Percentiles rank a stretch among this genome's conserved stretches.
phyloP scores from a whole-genome alignment of 148 eudicot genomes.

The Chenopodium suecicum region DNA sequence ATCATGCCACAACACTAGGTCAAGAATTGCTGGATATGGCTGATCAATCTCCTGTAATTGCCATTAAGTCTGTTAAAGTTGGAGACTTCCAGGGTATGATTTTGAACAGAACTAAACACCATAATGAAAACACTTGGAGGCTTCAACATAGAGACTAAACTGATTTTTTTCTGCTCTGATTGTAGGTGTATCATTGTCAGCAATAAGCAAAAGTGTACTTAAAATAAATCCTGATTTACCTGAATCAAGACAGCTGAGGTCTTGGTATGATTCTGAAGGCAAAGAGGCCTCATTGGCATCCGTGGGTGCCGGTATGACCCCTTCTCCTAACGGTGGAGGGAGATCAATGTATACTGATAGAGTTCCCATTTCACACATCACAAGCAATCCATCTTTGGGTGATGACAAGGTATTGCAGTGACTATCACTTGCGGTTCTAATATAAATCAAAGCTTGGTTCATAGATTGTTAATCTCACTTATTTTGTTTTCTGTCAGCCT shows the following conservation, averaged over 20 bases:
- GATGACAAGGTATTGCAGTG: slow-evolving; percentile 68
- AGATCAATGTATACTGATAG: slow-evolving; percentile 71
- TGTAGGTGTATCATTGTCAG: slow-evolving; percentile 87
- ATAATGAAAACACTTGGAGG: background rate
- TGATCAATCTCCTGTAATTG: slow-evolving; percentile 86
- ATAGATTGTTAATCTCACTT: slow-evolving; percentile 4
- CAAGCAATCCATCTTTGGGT: slow-evolving; percentile 65
- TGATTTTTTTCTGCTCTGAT: background rate
- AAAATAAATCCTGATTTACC: slow-evolving; percentile 79
- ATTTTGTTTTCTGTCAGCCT: slow-evolving; percentile 51
- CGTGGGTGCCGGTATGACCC: slow-evolving; percentile 72
- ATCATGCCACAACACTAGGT: slow-evolving; percentile 76
- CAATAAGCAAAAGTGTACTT: slow-evolving; percentile 68
- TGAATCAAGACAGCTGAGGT: slow-evolving; percentile 65
- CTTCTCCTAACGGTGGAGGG: slow-evolving; percentile 44
- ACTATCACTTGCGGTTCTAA: background rate
- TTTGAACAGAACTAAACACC: background rate
- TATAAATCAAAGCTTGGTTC: background rate
- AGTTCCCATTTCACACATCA: slow-evolving; percentile 63
- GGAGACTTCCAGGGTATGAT: slow-evolving; percentile 80
- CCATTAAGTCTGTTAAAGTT: slow-evolving; percentile 83
- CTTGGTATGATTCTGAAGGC: slow-evolving; percentile 92
- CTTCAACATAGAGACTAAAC: background rate
- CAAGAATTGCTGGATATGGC: slow-evolving; percentile 88
- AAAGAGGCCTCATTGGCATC: slow-evolving; percentile 83